Evolutionary conservation across 805 yeast species (phyloP).

Genomic region (Myxozyma udenii): DNA sequence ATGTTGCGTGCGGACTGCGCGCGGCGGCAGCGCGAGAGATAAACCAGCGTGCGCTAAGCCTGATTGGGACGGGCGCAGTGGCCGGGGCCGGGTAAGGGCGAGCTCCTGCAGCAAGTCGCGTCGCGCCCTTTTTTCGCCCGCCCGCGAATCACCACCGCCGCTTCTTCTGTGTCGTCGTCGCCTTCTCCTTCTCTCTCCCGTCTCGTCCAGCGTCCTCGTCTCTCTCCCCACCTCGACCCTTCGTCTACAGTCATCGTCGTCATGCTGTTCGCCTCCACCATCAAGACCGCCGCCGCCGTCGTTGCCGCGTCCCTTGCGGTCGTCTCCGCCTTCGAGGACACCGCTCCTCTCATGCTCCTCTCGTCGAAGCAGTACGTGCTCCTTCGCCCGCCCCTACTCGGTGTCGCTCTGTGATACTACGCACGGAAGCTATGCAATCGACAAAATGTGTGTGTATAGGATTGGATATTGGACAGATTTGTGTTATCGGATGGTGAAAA

Average conservation of each 20-base stretch:
- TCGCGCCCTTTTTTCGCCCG: neutral
- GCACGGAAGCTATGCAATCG: too few species aligned
- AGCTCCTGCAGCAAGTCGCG: neutral
- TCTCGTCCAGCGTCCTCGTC: neutral
- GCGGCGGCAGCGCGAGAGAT: neutral
- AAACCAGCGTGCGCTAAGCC: neutral
- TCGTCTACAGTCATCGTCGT: neutral
- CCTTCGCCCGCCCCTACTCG: neutral
- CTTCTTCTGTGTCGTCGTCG: neutral
- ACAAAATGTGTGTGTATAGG: too few species aligned
- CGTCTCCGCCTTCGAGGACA: conserved; percentile 32
- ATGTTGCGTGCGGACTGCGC: neutral
- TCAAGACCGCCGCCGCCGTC: conserved; percentile 22
- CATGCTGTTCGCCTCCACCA: conserved; percentile 20
- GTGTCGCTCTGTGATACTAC: too few species aligned
- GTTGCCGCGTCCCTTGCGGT: conserved; percentile 24
- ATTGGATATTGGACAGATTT: too few species aligned
- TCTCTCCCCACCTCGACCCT: conserved; percentile 4
- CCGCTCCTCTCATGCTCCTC: conserved; percentile 32
- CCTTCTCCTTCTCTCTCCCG: conserved; percentile 7
- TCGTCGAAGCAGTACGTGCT: conserved; percentile 24
- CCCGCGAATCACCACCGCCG: conserved; percentile 5
- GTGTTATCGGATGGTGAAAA: too few species aligned
- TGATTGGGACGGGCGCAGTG: neutral
- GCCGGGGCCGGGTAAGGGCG: neutral